These are phyloP conservation scores for Fusarium avenaceum DNA, from an alignment of 2,329 filamentous ascomycete species.

Conservation along the genomic window DNA sequence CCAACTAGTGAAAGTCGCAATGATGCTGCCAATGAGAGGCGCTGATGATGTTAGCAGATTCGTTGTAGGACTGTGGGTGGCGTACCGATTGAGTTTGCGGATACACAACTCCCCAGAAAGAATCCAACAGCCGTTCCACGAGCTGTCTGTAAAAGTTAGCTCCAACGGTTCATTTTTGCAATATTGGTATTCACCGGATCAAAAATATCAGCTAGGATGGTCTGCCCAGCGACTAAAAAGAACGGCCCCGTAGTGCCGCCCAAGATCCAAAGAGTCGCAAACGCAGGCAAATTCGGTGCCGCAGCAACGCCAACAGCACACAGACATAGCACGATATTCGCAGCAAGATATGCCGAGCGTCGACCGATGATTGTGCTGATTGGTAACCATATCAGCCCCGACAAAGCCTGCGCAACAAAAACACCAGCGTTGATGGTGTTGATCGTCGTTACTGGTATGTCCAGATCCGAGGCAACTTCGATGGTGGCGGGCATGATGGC, in stretches of 20 bases:
- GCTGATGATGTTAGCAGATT: constrained; percentile 20
- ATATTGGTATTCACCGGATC: constrained; percentile 35
- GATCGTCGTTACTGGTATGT: constrained; percentile 31
- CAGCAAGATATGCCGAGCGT: constrained; percentile 45
- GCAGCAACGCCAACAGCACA: constrained; percentile 45
- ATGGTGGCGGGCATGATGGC: constrained; percentile 45
- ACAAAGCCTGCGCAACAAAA: constrained; percentile 45
- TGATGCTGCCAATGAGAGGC: constrained; percentile 47
- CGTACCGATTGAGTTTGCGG: constrained; percentile 47
- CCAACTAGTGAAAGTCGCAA: constrained; percentile 49
- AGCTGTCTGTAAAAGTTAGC: constrained; percentile 31
- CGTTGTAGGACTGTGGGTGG: accelerated
- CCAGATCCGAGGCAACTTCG: constrained; percentile 38
- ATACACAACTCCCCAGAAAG: constrained; percentile 47
- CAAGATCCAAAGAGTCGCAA: constrained; percentile 43
- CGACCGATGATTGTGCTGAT: constrained; percentile 46
- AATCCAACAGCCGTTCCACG: constrained; percentile 47
- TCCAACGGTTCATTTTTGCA: accelerated
- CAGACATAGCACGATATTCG: constrained; percentile 39
- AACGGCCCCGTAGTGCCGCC: constrained; percentile 47
- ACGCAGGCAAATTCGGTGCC: constrained; percentile 42
- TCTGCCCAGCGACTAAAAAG: constrained; percentile 47
- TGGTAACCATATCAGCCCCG: constrained; percentile 45
- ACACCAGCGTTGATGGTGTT: constrained; percentile 46
- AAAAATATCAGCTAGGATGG: constrained; percentile 47